Conservation (phyloP, 169 alveolate species). For the Plasmodium fragile region DNA sequence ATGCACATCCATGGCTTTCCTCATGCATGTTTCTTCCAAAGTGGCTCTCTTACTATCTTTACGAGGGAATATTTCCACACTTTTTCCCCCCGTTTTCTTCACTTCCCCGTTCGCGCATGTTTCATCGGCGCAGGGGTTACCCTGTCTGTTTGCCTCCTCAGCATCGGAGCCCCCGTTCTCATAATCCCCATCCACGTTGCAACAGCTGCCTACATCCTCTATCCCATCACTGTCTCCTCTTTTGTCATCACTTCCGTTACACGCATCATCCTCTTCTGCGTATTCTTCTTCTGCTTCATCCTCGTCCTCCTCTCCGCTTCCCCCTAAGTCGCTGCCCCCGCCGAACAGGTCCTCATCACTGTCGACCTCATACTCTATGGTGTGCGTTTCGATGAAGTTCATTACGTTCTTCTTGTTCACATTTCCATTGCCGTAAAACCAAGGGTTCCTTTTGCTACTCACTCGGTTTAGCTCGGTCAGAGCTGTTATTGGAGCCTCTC, state of each 20-base stretch:
- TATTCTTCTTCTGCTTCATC: neutral
- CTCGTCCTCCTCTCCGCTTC: neutral
- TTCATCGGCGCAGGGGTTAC: neutral
- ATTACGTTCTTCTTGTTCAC: constrained; percentile 50
- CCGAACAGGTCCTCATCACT: constrained; percentile 37
- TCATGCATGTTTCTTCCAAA: neutral
- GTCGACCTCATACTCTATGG: constrained; percentile 71
- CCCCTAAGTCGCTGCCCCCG: neutral
- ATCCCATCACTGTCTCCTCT: neutral
- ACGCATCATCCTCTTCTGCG: neutral
- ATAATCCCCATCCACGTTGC: constrained; percentile 2
- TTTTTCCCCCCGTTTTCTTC: neutral
- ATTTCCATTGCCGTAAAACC: constrained; percentile 70
- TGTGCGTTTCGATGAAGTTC: constrained; percentile 74
- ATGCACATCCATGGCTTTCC: neutral
- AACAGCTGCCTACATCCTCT: neutral
- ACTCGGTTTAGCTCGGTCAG: neutral
- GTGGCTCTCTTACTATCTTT: neutral
- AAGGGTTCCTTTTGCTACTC: constrained; percentile 23
- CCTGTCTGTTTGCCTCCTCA: neutral
- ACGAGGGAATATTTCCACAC: neutral
- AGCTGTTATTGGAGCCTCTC: neutral
- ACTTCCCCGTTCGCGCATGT: neutral
- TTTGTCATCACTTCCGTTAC: neutral
- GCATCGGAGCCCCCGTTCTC: neutral